Base-by-base conservation (phyloP, 331 rosid species). In the Stylosanthes scabra region DNA sequence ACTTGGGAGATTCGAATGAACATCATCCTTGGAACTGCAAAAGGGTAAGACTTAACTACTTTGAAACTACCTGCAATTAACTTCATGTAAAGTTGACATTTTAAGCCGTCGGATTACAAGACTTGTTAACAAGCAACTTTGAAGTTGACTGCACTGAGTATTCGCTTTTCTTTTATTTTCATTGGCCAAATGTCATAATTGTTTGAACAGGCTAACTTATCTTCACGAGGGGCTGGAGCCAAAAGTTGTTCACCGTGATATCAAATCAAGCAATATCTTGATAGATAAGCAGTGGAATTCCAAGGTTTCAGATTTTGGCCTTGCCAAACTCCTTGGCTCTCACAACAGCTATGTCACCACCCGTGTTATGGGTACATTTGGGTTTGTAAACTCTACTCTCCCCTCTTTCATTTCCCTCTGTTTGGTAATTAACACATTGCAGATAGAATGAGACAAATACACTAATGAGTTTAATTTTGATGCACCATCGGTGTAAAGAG, bases 291-390 rank as follows among this genome's bases (percentile, higher is more conserved):
- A 82, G 61, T 91, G 97, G 97, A 84, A 91, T 81, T 65, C 97
- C 15, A 89, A 89, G 85, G 93, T 91, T 28, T 91, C 97, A 49
- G 97, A 91, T 13, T 91, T 91, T 81, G 97, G 97, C 63, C 97
- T 91, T 50, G 96, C 96, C 16, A 91, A 91, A 78, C 96, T 91
- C 69, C 89, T 91, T 12, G 89, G 91, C 59, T 87, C 96, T 1
- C 96, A 89, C 56, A 84, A 70, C 67, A 91, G 88, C 82, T 89
- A 91, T 67, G 81, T 91, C 7, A 91, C 93, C 44, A 91, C 97
- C 28, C 93, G 97, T 6, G 97, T 91, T 50, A 91, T 91, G 97
- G 97, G 97, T 41, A 91, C 97, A 68, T 91, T 91, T 76, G 97
- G 96, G 96, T 91, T 73, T 28, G 90, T 84, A 57, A 29, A 56